A percentile compares a stretch with the other conserved stretches of the same genome.
Evolutionary conservation across 2,329 filamentous ascomycete species (phyloP).

Genomic region (Orbilia oligospora): DNA sequence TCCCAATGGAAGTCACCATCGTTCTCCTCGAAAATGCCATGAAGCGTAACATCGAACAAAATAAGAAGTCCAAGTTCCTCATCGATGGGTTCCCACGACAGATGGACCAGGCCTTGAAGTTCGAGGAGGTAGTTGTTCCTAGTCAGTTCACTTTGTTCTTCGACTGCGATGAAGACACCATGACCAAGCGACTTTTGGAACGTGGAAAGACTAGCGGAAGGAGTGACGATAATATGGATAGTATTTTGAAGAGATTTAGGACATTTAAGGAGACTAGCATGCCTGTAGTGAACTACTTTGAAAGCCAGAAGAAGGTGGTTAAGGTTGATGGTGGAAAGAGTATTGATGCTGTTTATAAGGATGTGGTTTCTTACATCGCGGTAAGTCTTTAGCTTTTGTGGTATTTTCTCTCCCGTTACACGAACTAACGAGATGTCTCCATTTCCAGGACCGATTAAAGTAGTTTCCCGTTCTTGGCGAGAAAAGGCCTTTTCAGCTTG

Average conservation of each 20-base stretch:
- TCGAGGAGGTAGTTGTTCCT: slow-evolving; percentile 88
- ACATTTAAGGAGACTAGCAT: slow-evolving; percentile 96
- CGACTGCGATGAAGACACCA: slow-evolving; percentile 89
- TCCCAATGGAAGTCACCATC: slow-evolving; percentile 96
- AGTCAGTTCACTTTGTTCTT: slow-evolving; percentile 92
- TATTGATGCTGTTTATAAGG: slow-evolving; percentile 52
- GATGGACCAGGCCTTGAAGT: slow-evolving; percentile 95
- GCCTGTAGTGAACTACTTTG: slow-evolving; percentile 92
- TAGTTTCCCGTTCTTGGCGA: slow-evolving; percentile 13
- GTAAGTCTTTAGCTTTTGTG: slow-evolving; percentile 30
- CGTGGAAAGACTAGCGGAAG: slow-evolving; percentile 93
- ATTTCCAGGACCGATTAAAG: slow-evolving; percentile 47
- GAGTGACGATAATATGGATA: slow-evolving; percentile 93
- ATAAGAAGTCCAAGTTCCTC: slow-evolving; percentile 78
- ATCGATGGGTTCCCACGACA: slow-evolving; percentile 90
- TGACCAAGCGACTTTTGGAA: slow-evolving; percentile 86
- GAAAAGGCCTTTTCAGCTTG: background rate
- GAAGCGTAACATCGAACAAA: slow-evolving; percentile 74
- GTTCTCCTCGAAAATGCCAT: slow-evolving; percentile 95
- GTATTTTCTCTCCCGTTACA: background rate
- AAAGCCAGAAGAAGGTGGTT: slow-evolving; percentile 81
- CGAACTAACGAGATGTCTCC: slow-evolving; percentile 16
- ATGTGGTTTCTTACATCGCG: slow-evolving; percentile 45
- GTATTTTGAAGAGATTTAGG: slow-evolving; percentile 95
- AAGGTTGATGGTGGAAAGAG: slow-evolving; percentile 74